A percentile compares a stretch with the other conserved stretches of the same genome.
These are phyloP conservation scores for Cryptococcus deneoformans DNA, from an alignment of 1,284 basidiomycete genomes.

Conservation along the genomic window DNA sequence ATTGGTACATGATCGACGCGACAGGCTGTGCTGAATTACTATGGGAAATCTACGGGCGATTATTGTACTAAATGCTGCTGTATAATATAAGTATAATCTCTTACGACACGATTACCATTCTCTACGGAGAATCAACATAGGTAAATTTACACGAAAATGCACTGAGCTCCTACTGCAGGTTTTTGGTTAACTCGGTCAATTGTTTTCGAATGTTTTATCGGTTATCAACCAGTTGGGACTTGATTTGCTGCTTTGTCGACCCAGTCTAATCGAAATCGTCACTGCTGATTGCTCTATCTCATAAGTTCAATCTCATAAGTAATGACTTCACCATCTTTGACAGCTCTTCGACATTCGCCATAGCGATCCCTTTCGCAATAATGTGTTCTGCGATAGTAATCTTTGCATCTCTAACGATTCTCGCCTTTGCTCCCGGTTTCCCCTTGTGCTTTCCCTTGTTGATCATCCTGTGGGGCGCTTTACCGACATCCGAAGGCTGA, in stretches of 20 bases:
- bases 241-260: constrained; percentile 28
- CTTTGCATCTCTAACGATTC: constrained; percentile 17
- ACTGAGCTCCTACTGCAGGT: constrained; percentile 10
- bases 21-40: neutral
- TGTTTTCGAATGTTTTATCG: constrained; percentile 28
- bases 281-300: neutral
- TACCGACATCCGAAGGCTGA: neutral
- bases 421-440: constrained; percentile 13
- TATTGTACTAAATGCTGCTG: too few species aligned
- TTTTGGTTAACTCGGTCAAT: constrained; percentile 15
- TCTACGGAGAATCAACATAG: too few species aligned
- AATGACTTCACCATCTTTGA: constrained; percentile 18
- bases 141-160: too few species aligned
- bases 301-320: neutral
- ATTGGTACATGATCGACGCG: too few species aligned
- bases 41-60: too few species aligned
- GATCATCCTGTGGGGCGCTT: neutral
- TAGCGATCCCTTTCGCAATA: constrained; percentile 17
- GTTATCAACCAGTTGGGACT: constrained; percentile 27
- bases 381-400: constrained; percentile 21
- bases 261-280: constrained; percentile 21
- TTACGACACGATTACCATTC: too few species aligned
- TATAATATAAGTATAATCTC: too few species aligned
- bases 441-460: constrained; percentile 12
- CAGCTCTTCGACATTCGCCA: constrained; percentile 19